These are phyloP conservation scores for Pythium sp. DNA, from an alignment of 352 stramenopile species.

Conservation along the genomic window DNA sequence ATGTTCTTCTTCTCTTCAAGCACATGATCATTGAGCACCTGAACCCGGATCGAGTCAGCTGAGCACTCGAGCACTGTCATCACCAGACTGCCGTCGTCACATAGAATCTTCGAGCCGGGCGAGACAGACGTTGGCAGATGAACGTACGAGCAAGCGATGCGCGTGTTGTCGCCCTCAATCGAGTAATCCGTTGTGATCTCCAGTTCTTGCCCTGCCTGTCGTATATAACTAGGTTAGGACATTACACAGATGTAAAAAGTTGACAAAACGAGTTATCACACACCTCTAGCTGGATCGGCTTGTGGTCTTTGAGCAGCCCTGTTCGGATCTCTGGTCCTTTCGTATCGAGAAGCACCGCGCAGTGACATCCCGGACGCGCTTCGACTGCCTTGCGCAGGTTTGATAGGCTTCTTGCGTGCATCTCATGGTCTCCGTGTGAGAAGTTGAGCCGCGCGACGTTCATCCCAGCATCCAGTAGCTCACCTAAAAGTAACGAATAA, in stretches of 20 bases:
- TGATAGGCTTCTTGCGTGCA: slow-evolving; percentile 82
- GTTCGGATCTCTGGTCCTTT: slow-evolving; percentile 97
- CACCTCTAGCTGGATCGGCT: slow-evolving; percentile 63
- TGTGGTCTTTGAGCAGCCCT: slow-evolving; percentile 73
- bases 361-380: slow-evolving; percentile 68
- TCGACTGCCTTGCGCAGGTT: slow-evolving; percentile 88
- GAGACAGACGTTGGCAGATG: slow-evolving; percentile 91
- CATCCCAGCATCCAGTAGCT: slow-evolving; percentile 91
- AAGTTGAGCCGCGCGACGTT: slow-evolving; percentile 99
- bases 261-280: background rate
- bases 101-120: slow-evolving; percentile 92
- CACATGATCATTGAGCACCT: slow-evolving; percentile 83
- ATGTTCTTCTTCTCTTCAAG: slow-evolving; percentile 98
- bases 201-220: slow-evolving; percentile 65
- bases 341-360: slow-evolving; percentile 96
- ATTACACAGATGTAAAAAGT: background rate
- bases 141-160: slow-evolving; percentile 94
- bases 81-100: slow-evolving; percentile 94
- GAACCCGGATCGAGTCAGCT: slow-evolving; percentile 69
- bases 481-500: slow-evolving; percentile 27
- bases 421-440: slow-evolving; percentile 97
- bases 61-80: slow-evolving; percentile 89
- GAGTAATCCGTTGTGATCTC: slow-evolving; percentile 91
- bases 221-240: background rate
- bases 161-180: slow-evolving; percentile 63